Conservation (phyloP, 2,329 filamentous ascomycete genomes). For the Botrytis porri region DNA sequence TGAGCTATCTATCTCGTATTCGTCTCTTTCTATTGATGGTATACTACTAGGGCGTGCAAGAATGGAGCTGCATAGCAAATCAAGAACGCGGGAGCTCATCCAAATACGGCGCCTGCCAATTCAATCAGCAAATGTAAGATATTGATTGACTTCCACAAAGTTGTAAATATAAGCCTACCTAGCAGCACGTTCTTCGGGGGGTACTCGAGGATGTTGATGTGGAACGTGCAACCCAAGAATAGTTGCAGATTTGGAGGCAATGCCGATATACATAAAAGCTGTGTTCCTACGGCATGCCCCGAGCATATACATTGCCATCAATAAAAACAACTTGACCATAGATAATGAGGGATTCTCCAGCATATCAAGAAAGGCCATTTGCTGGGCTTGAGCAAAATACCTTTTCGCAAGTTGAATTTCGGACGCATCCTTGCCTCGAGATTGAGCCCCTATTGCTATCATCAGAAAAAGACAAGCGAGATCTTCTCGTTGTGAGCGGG, state of each 20-base stretch:
- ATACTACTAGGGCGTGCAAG: constrained; percentile 11
- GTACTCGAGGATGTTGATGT: background rate
- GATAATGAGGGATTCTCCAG: constrained; percentile 5
- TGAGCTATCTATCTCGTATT: constrained; percentile 8
- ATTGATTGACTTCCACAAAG: background rate
- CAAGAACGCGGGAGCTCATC: constrained; percentile 15
- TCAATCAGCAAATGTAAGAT: background rate
- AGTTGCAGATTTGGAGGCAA: constrained; percentile 12
- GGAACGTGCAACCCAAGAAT: constrained; percentile 12
- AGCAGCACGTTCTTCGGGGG: background rate
- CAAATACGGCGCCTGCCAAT: constrained; percentile 6
- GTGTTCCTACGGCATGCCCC: constrained; percentile 9
- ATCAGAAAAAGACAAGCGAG: constrained; percentile 11
- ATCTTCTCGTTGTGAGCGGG: background rate
- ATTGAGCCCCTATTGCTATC: constrained; percentile 16
- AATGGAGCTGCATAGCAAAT: constrained; percentile 10
- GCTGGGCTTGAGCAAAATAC: constrained; percentile 11
- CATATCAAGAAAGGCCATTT: constrained; percentile 11
- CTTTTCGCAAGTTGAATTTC: constrained; percentile 7
- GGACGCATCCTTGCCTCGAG: background rate
- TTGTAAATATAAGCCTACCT: background rate
- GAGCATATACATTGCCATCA: constrained; percentile 15
- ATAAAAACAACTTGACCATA: constrained; percentile 4
- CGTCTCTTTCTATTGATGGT: constrained; percentile 13
- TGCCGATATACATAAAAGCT: constrained; percentile 12